Base-by-base conservation (phyloP, 257 asterid species). In the Lavandula angustifolia region DNA sequence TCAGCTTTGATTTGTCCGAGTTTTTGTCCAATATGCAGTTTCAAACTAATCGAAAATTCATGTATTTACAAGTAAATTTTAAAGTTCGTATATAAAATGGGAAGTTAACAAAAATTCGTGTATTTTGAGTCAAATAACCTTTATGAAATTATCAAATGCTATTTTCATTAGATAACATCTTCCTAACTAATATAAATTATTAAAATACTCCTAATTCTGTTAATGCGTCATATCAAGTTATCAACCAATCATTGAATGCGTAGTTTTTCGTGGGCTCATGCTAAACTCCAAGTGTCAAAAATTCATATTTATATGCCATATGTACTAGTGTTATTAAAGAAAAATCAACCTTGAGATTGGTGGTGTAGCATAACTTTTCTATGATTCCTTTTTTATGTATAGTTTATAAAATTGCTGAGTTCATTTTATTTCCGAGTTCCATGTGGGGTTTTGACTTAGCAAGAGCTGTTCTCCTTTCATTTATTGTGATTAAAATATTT, bases 321-420 rank as follows among this genome's bases (percentile, higher is more conserved):
- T 9, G n/a, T 54, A 29, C 49, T 27, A 42, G n/a, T n/a, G n/a
- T 48, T 41, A 37, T 2, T 5, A 49, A 33, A 62, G 52, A 50
- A 54, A 68, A 64, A 14, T 51, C 62, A 60, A 59, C 37, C 31
- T 29, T 9, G 12, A 55, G 57, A 71, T 73, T 71, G 71, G 72
- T 75, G 79, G 73, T 29, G 57, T n/a, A 35, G 56, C 79, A 69
- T 73, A 69, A 75, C 79, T 75, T 75, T 51, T 22, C 9, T 55
- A 48, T 34, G 59, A 12, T 22, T 22, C 34, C 42, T 18, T 34
- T 33, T 69, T 6, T 3, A 1, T 4, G 0, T 40, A 13, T 1
- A 3, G 29, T 38, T 13, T 60, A 1, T 35, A 27, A 8, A 68
- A 35, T 46, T 7, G 40, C 14, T 68, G 14, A 18, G 17, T 27